These are phyloP conservation scores for bread wheat (Triticum aestivum) DNA, from an alignment of 176 grass and related monocot genomes.

Conservation along the genomic window DNA sequence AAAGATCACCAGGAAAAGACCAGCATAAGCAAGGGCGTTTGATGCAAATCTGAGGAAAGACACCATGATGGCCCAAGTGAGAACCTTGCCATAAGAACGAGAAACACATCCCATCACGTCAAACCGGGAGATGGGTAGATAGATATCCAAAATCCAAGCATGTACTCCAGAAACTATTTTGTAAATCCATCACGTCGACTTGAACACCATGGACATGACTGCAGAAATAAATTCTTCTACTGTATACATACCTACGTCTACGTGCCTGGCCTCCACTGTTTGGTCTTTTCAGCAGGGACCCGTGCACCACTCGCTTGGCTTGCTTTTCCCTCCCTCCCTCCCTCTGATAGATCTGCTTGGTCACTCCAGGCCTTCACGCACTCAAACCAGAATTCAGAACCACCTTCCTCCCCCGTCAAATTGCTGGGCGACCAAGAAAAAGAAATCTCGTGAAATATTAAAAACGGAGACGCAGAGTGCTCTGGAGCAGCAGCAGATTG, in stretches of 20 bases:
- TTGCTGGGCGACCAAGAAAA: not conserved
- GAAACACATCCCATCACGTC: not conserved
- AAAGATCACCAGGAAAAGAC: too few relatives aligned
- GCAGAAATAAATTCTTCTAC: not conserved
- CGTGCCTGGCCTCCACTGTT: not conserved
- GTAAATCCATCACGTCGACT: conserved; percentile 21
- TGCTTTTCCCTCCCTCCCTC: not conserved
- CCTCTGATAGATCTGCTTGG: not conserved
- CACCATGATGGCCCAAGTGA: not conserved
- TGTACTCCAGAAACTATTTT: not conserved
- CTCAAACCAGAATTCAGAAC: too few relatives aligned
- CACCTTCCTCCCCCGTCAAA: too few relatives aligned
- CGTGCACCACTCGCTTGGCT: not conserved
- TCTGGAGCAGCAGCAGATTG: not conserved
- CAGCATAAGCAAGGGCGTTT: too few relatives aligned
- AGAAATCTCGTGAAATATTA: not conserved
- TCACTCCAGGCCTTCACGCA: not conserved
- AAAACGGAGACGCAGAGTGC: too few relatives aligned
- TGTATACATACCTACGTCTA: too few relatives aligned
- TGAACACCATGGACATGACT: not conserved
- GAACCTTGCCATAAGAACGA: not conserved
- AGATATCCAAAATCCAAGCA: not conserved
- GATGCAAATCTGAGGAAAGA: not conserved
- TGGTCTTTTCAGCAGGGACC: conserved; percentile 5
- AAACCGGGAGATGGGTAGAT: not conserved